Evolutionary conservation across 495 filamentous ascomycete genomes (phyloP), one percentile per base, ranked within the genome.

Genomic region (Podospora bellae-mahoneyi): DNA sequence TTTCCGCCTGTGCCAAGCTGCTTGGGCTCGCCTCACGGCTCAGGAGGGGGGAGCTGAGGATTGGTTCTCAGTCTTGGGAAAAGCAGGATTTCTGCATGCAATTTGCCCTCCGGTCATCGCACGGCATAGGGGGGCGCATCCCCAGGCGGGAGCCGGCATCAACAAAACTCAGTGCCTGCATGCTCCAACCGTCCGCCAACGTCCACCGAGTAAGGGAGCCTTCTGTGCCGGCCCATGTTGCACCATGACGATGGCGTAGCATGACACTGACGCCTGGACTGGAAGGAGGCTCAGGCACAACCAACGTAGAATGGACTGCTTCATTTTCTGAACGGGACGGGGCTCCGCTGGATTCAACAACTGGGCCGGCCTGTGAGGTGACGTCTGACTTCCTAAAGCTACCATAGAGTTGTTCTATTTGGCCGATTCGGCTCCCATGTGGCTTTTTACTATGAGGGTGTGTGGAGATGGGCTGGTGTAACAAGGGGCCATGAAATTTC

Each of bases 71-170:
- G 44, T 65, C 23, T 30, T 39, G 58, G 13, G 60, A 20, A 39
- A 67, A 67, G 28, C 60, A 44, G 59, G 66, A 61, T 61, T 61
- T 61, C 16, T 59, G 26, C 56, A 20, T 18, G 19, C 19, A 48
- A 13, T 48, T 48, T 48, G 39, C 39, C 39, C 39, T 48, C 39
- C 39, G 39, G 39, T 48, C 39, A 48, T 48, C 39, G 39, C 39
- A 48, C 39, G 39, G 39, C 39, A 48, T 48, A 48, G 15, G 39
- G 13, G 39, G 9, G 39, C 39, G 39, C 30, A 32, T 7, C 4
- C 3, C 30, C 30, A 32, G 30, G 7, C 39, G 39, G 39, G 39
- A 48, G 5, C 39, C 39, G 39, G 39, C 39, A 48, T 48, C 39
- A 48, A 48, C 39, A 48, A 48, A 5, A 48, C 39, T 10, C 39